These are phyloP conservation scores for Byssochlamys sp. DNA, from an alignment of 2,329 filamentous ascomycete species.

Conservation along the genomic window DNA sequence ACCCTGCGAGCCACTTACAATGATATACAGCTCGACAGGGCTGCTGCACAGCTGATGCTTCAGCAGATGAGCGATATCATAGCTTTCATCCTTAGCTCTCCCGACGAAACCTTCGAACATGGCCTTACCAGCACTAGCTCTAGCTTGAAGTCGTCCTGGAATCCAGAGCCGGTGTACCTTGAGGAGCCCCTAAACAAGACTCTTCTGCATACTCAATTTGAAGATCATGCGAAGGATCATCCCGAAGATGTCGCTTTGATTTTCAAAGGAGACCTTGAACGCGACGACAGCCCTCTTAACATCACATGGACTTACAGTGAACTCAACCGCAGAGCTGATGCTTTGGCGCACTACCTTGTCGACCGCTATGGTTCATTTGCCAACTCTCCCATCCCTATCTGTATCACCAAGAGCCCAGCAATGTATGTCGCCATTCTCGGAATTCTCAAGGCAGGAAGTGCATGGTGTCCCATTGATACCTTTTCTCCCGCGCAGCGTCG, in stretches of 20 bases:
- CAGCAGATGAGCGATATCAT: conserved; percentile 18
- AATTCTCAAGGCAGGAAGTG: conserved; percentile 34
- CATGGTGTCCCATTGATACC: conserved; percentile 34
- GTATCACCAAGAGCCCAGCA: conserved; percentile 30
- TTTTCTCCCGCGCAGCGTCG: conserved; percentile 29
- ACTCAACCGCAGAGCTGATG: conserved; percentile 25
- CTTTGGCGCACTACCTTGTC: conserved; percentile 21
- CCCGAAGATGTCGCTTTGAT: conserved; percentile 20
- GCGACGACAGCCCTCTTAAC: conserved; percentile 10
- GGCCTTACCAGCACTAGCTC: conserved; percentile 5
- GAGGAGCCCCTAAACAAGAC: conserved; percentile 7
- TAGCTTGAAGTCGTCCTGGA: conserved; percentile 13
- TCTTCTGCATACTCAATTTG: conserved; percentile 20
- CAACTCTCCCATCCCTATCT: conserved; percentile 25
- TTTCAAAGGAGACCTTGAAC: conserved; percentile 19
- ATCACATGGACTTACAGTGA: conserved; percentile 25
- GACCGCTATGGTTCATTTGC: conserved; percentile 15
- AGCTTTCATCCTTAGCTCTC: conserved; percentile 14
- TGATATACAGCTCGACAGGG: conserved; percentile 14
- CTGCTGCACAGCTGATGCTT: conserved; percentile 17
- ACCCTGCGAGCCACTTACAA: conserved; percentile 20
- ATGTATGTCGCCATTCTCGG: conserved; percentile 34
- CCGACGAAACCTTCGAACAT: conserved; percentile 13
- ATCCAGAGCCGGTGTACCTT: conserved; percentile 7
- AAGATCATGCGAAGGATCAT: conserved; percentile 14